Percentiles rank a stretch among this genome's conserved stretches.
phyloP scores from a whole-genome alignment of 805 yeast genomes.

The Danielia oregonensis region DNA sequence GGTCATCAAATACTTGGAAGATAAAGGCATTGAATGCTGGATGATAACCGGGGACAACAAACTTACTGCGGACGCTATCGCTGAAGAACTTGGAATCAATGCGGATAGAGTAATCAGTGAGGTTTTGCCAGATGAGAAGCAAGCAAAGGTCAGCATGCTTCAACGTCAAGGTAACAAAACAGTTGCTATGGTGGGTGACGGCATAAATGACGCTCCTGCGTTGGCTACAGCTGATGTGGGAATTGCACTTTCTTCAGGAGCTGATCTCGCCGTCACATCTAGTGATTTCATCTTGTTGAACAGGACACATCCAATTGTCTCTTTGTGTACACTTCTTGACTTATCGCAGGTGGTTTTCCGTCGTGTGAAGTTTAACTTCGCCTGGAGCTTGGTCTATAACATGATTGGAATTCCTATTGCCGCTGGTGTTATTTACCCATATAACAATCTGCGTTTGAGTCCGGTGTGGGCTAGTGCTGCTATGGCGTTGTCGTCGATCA shows the following conservation, averaged over 20 bases:
- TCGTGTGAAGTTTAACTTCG: slow-evolving; percentile 55
- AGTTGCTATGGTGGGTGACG: slow-evolving; percentile 78
- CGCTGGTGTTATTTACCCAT: slow-evolving; percentile 63
- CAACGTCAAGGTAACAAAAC: slow-evolving; percentile 32
- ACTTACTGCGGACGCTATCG: slow-evolving; percentile 66
- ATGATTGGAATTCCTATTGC: slow-evolving; percentile 59
- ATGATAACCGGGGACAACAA: slow-evolving; percentile 77
- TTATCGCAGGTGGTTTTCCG: slow-evolving; percentile 47
- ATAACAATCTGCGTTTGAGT: slow-evolving; percentile 47
- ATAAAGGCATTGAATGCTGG: slow-evolving; percentile 54
- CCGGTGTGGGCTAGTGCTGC: slow-evolving; percentile 71
- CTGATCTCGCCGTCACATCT: slow-evolving; percentile 71
- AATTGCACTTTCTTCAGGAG: slow-evolving; percentile 70
- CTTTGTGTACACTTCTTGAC: slow-evolving; percentile 53
- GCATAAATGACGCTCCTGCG: slow-evolving; percentile 82
- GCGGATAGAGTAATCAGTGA: slow-evolving; percentile 55
- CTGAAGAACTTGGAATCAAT: slow-evolving; percentile 54
- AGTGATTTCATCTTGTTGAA: slow-evolving; percentile 67
- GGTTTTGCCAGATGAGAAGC: slow-evolving; percentile 72
- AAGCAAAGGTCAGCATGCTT: slow-evolving; percentile 53
- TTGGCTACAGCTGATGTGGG: slow-evolving; percentile 74
- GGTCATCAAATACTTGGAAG: slow-evolving; percentile 39
- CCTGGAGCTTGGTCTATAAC: slow-evolving; percentile 58
- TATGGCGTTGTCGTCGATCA: slow-evolving; percentile 57
- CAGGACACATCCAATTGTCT: slow-evolving; percentile 47